A percentile compares a stretch with the other conserved stretches of the same genome.
phyloP scores from a whole-genome alignment of 805 yeast genomes.

The Starmerella kuoi region DNA sequence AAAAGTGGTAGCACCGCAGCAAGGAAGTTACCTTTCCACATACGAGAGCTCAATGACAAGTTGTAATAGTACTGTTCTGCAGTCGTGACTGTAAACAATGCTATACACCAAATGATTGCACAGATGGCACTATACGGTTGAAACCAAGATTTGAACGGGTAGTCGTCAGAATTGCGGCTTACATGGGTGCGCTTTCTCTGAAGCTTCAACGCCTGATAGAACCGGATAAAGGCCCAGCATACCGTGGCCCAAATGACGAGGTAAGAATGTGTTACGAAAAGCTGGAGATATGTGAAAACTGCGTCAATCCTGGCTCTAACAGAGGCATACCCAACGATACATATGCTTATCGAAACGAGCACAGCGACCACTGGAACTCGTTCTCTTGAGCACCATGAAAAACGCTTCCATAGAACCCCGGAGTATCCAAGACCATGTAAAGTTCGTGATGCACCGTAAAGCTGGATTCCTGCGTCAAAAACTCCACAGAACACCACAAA shows the following conservation, averaged over 20 bases:
- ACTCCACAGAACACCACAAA: conserved; percentile 11
- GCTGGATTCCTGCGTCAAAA: conserved; percentile 6
- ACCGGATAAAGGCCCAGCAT: conserved; percentile 49
- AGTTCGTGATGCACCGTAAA: conserved; percentile 18
- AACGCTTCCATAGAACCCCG: conserved; percentile 7
- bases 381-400: conserved; percentile 13
- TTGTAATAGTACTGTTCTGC: conserved; percentile 4
- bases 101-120: conserved; percentile 28
- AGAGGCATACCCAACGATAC: conserved; percentile 7
- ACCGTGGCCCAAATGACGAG: conserved; percentile 60
- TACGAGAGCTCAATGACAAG: background rate
- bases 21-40: conserved; percentile 4
- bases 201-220: conserved; percentile 44
- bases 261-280: conserved; percentile 5
- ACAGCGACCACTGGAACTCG: conserved; percentile 15
- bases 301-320: conserved; percentile 1
- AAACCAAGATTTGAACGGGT: conserved; percentile 53
- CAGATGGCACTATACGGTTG: conserved; percentile 57
- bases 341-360: background rate
- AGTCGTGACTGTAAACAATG: conserved; percentile 1
- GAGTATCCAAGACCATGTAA: conserved; percentile 15
- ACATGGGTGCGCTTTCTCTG: conserved; percentile 41
- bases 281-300: conserved; percentile 4
- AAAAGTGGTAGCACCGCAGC: conserved; percentile 36
- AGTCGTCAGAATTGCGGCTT: conserved; percentile 48